Percentiles rank a stretch among this genome's conserved stretches.
phyloP scores from a whole-genome alignment of 352 stramenopile species.

The Globisporangium mamillatum region DNA sequence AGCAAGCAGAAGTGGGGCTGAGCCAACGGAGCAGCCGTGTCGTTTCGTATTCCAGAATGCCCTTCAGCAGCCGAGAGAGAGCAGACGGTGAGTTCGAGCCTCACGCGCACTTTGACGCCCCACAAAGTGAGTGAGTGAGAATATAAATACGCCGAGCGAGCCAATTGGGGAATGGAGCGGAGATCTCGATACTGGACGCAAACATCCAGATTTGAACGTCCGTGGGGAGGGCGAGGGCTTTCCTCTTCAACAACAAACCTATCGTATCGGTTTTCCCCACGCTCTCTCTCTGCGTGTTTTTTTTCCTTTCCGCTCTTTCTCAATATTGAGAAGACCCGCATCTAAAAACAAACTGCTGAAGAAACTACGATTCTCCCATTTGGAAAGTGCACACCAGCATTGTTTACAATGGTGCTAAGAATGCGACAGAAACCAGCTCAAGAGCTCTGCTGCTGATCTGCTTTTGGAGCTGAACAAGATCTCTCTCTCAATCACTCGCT shows the following conservation, averaged over 20 bases:
- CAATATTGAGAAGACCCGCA: not conserved
- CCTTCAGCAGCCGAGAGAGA: not conserved
- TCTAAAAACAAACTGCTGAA: too few species aligned
- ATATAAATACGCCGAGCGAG: constrained; percentile 1
- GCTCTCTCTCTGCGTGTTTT: not conserved
- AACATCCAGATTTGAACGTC: not conserved
- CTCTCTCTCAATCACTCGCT: too few species aligned
- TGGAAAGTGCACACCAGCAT: too few species aligned
- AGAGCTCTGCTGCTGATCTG: not conserved
- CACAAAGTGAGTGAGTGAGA: not conserved
- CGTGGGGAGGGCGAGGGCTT: not conserved
- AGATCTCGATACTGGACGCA: not conserved
- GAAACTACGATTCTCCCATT: too few species aligned
- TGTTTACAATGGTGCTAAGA: too few species aligned
- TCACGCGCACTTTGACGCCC: too few species aligned
- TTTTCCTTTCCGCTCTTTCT: not conserved
- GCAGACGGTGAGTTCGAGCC: not conserved
- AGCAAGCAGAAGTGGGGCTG: not conserved
- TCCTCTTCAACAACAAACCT: not conserved
- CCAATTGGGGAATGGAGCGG: not conserved
- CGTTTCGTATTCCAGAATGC: constrained; percentile 3
- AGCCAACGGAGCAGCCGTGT: not conserved
- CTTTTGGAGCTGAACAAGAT: too few species aligned
- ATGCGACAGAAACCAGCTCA: not conserved
- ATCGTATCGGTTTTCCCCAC: not conserved